These are phyloP conservation scores for Spergularia marina DNA, from an alignment of 148 eudicot species.

Conservation along the genomic window DNA sequence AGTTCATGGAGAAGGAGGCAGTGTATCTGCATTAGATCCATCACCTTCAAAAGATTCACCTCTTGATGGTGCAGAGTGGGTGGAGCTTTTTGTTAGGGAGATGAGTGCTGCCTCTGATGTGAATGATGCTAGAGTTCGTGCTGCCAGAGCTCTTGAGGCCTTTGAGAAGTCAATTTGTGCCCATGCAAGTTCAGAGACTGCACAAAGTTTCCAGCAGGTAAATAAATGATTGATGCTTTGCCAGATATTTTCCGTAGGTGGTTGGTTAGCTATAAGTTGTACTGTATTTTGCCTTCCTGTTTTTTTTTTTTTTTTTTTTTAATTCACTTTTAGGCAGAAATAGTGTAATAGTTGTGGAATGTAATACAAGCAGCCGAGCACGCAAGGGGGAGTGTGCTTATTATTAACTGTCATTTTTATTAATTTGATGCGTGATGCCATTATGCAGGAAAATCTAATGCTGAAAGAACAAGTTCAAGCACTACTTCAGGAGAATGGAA, in stretches of 20 bases:
- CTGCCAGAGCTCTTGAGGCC: slow-evolving; percentile 68
- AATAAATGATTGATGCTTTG: background rate
- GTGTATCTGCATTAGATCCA: slow-evolving; percentile 32
- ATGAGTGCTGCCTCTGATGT: slow-evolving; percentile 58
- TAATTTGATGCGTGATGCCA: background rate
- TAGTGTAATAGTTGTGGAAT: background rate
- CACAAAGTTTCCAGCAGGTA: slow-evolving; percentile 59
- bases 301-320: background rate
- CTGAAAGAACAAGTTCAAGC: slow-evolving; percentile 66
- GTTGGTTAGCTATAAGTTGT: slow-evolving; percentile 5
- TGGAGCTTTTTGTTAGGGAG: slow-evolving; percentile 78
- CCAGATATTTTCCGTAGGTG: background rate
- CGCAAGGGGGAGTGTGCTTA: background rate
- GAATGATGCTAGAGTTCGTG: slow-evolving; percentile 73
- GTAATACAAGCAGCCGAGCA: too few relatives aligned
- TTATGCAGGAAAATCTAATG: slow-evolving; percentile 49
- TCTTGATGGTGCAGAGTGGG: slow-evolving; percentile 74
- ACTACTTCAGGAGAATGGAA: slow-evolving; percentile 57
- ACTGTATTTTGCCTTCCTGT: background rate
- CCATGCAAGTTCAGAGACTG: slow-evolving; percentile 47
- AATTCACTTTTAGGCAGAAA: background rate
- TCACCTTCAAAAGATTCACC: slow-evolving; percentile 31
- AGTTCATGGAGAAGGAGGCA: slow-evolving; percentile 36
- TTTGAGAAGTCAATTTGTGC: slow-evolving; percentile 64
- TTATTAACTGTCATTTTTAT: background rate